Conservation (phyloP, 2,329 filamentous ascomycete genomes). For the Fusarium irregulare region DNA sequence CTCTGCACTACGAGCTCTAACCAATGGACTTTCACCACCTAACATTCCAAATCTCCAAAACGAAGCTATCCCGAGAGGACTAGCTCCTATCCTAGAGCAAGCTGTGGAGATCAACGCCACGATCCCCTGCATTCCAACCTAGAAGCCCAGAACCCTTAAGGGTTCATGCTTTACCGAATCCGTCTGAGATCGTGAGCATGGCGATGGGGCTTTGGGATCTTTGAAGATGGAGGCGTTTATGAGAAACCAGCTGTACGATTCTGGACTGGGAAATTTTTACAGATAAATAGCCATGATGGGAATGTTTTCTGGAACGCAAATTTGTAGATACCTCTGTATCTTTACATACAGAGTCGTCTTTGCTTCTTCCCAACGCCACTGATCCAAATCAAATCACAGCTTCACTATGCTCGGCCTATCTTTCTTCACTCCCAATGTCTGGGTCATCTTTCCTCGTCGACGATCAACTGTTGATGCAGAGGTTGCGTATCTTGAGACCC, state of each 20-base stretch:
- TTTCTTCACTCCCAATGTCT: constrained; percentile 37
- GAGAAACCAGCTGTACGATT: not conserved
- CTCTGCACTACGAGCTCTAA: not conserved
- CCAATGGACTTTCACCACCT: not conserved
- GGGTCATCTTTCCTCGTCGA: constrained; percentile 32
- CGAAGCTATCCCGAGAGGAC: not conserved
- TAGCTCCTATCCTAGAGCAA: not conserved
- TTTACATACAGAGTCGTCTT: not conserved
- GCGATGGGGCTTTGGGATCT: constrained; percentile 17
- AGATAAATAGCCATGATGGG: constrained; percentile 11
- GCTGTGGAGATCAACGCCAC: constrained; percentile 15
- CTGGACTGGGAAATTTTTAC: not conserved
- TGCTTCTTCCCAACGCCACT: not conserved
- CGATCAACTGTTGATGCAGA: constrained; percentile 29
- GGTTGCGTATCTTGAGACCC: constrained; percentile 17
- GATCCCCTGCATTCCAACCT: constrained; percentile 31
- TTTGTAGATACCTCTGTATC: not conserved
- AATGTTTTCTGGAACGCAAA: not conserved
- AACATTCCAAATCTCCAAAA: constrained; percentile 20
- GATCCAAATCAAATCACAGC: not conserved
- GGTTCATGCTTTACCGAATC: constrained; percentile 17
- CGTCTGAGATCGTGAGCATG: constrained; percentile 18
- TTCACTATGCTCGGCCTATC: constrained; percentile 39
- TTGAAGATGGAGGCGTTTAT: constrained; percentile 7
- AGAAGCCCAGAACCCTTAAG: constrained; percentile 21